Percentiles rank a stretch among this genome's conserved stretches.
Evolutionary conservation across 2,329 filamentous ascomycete genomes (phyloP).

Genomic region (Ophiostoma pallidulum): DNA sequence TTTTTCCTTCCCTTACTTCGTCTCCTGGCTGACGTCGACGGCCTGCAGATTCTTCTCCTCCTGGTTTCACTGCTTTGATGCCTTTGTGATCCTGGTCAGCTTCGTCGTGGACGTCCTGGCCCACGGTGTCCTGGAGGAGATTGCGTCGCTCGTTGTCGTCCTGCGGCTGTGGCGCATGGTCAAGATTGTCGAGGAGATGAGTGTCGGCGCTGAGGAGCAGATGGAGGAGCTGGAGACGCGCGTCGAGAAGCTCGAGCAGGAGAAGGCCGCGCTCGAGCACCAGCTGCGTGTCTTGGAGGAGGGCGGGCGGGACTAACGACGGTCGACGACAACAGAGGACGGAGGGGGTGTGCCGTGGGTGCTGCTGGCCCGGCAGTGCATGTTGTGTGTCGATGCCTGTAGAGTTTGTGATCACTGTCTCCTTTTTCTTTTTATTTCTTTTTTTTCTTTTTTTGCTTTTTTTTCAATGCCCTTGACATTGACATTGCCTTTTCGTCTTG

Average conservation of each 20-base stretch:
- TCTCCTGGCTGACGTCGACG: too few species aligned
- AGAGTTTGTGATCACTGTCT: too few species aligned
- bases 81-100: conserved; percentile 49
- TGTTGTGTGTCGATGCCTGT: too few species aligned
- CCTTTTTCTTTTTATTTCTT: too few species aligned
- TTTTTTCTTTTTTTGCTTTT: too few species aligned
- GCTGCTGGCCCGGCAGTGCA: too few species aligned
- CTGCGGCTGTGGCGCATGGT: conserved; percentile 60
- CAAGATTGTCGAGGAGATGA: conserved; percentile 61
- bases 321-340: too few species aligned
- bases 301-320: background rate
- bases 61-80: conserved; percentile 57
- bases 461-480: too few species aligned
- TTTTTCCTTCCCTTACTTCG: background rate
- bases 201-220: conserved; percentile 52
- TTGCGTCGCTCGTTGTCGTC: conserved; percentile 56
- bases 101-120: conserved; percentile 54
- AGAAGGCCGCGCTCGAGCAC: conserved; percentile 28
- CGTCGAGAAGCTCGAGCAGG: conserved; percentile 42
- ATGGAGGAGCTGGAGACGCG: conserved; percentile 47
- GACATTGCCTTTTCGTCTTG: too few species aligned
- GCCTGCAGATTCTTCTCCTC: conserved; percentile 43
- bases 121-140: conserved; percentile 50
- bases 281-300: conserved; percentile 9
- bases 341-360: too few species aligned